These are phyloP conservation scores for Kwoniella botswanensis DNA, from an alignment of 768 basidiomycete species.

Conservation along the genomic window DNA sequence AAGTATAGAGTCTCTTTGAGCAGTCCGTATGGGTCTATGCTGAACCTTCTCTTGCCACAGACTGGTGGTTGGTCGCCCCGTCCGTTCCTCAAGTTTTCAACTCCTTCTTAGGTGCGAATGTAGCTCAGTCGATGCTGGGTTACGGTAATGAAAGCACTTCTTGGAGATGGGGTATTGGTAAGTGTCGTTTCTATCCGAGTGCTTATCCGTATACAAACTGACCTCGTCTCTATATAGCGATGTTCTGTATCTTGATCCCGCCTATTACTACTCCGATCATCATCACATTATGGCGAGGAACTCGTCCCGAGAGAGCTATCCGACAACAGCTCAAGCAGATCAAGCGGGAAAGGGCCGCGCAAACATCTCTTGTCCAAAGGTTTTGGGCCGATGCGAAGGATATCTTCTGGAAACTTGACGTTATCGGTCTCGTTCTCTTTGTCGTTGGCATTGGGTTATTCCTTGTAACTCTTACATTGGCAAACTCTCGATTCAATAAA, in stretches of 20 bases:
- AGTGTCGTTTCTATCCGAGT: not conserved
- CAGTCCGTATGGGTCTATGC: not conserved
- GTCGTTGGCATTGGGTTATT: constrained; percentile 54
- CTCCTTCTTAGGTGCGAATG: constrained; percentile 49
- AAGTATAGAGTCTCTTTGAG: not conserved
- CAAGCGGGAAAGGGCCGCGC: constrained; percentile 20
- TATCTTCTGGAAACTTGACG: constrained; percentile 56
- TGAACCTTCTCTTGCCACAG: constrained; percentile 20
- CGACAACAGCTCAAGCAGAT: constrained; percentile 26
- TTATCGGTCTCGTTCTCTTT: constrained; percentile 54
- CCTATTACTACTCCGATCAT: constrained; percentile 52
- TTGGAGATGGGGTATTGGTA: constrained; percentile 49
- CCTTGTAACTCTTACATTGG: constrained; percentile 55
- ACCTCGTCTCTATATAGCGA: constrained; percentile 24
- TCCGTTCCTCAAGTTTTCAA: constrained; percentile 54
- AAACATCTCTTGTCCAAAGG: constrained; percentile 2
- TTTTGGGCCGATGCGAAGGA: constrained; percentile 18
- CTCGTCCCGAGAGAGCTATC: constrained; percentile 11
- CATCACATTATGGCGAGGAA: constrained; percentile 42
- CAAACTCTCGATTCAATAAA: constrained; percentile 46
- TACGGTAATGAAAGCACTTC: constrained; percentile 17
- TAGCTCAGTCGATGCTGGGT: constrained; percentile 39
- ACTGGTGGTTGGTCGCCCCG: constrained; percentile 55
- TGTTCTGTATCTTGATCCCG: constrained; percentile 53
- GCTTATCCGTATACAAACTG: not conserved